Percentiles rank a stretch among this genome's conserved stretches.
Conservation (phyloP, 805 yeast genomes). For the Peterozyma xylosa region DNA sequence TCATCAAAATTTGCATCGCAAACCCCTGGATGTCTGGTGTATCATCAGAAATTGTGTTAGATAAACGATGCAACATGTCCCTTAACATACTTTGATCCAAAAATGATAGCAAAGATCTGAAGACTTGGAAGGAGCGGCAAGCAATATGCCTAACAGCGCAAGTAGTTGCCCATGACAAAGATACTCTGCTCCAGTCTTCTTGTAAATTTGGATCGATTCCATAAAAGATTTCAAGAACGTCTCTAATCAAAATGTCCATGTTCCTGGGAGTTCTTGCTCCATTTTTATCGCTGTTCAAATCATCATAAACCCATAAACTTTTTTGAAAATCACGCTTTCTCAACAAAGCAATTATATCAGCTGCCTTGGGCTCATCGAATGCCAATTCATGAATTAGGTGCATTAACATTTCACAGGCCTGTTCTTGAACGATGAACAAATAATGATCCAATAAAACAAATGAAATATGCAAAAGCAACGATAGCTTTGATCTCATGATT, state of each 20-base stretch:
- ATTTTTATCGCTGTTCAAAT: constrained; percentile 62
- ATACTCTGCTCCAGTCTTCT: constrained; percentile 76
- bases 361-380: constrained; percentile 45
- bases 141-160: constrained; percentile 97
- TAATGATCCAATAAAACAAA: constrained; percentile 86
- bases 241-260: constrained; percentile 71
- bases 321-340: constrained; percentile 42
- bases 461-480: constrained; percentile 71
- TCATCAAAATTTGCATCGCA: constrained; percentile 95
- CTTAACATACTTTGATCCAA: constrained; percentile 83
- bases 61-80: constrained; percentile 88
- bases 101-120: constrained; percentile 73
- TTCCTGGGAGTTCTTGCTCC: constrained; percentile 81
- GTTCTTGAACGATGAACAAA: constrained; percentile 72
- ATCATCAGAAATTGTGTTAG: constrained; percentile 89
- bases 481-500: constrained; percentile 48
- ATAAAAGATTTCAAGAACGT: constrained; percentile 49
- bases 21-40: constrained; percentile 90
- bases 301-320: constrained; percentile 80
- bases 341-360: constrained; percentile 48
- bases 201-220: constrained; percentile 46
- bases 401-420: constrained; percentile 69
- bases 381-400: constrained; percentile 64
- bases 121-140: constrained; percentile 90
- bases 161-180: constrained; percentile 92